Conservation (phyloP, 306 rosid genomes). For the Pyrus betulifolia region DNA sequence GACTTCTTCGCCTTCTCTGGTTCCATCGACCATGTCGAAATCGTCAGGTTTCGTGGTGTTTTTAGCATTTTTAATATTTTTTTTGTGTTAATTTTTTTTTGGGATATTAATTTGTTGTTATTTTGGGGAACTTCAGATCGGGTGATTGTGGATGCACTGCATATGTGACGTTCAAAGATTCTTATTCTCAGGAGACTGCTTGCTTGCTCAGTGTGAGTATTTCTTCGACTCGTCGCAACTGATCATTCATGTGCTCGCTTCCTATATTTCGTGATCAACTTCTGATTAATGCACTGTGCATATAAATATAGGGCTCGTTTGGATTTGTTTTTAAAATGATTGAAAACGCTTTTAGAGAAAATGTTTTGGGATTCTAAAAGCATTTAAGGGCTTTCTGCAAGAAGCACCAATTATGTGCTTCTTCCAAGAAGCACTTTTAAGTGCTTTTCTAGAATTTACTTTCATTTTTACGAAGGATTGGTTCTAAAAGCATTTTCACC, state of each 20-base stretch:
- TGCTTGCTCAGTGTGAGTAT: constrained; percentile 86
- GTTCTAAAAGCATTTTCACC: too few species aligned
- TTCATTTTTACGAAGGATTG: too few species aligned
- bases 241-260: neutral
- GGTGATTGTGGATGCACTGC: constrained; percentile 78
- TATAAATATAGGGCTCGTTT: neutral
- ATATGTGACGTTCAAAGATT: constrained; percentile 81
- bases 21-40: constrained; percentile 55
- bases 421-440: too few species aligned
- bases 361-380: too few species aligned
- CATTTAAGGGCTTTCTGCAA: too few species aligned
- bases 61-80: neutral
- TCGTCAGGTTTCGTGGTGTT: constrained; percentile 36
- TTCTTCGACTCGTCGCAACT: neutral
- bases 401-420: too few species aligned
- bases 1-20: constrained; percentile 85
- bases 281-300: neutral
- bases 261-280: neutral
- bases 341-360: too few species aligned
- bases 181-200: constrained; percentile 84
- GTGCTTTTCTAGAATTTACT: too few species aligned
- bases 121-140: constrained; percentile 32
- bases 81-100: too few species aligned
- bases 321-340: too few species aligned
- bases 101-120: neutral